Percentiles rank a stretch among this genome's conserved stretches.
phyloP scores from a whole-genome alignment of 805 yeast species.

The Yamadazyma paraphyllophila region DNA sequence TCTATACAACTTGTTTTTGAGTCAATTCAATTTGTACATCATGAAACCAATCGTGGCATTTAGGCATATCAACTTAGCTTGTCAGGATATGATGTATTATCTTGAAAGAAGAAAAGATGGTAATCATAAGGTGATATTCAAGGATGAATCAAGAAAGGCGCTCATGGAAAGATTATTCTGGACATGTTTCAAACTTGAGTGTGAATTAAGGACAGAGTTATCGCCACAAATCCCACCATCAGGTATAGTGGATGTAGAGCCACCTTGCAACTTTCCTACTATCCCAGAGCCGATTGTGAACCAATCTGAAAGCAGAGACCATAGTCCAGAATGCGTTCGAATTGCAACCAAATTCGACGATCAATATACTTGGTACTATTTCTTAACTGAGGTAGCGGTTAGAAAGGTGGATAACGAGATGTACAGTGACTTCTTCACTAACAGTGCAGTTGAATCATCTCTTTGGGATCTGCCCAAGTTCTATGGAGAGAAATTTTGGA shows the following conservation, averaged over 20 bases:
- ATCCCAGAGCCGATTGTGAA: conserved; percentile 25
- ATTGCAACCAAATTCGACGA: conserved; percentile 26
- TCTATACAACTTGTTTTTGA: conserved; percentile 13
- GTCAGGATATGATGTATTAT: conserved; percentile 30
- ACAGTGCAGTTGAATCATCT: conserved; percentile 9
- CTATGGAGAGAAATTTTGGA: conserved; percentile 23
- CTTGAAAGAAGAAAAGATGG: conserved; percentile 19
- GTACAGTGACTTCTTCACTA: conserved; percentile 31
- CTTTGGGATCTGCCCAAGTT: conserved; percentile 28
- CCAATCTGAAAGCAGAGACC: conserved; percentile 14
- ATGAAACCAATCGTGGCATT: conserved; percentile 28
- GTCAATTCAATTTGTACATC: conserved; percentile 27
- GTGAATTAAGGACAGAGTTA: conserved; percentile 33
- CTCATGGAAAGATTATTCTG: conserved; percentile 32
- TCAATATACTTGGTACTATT: conserved; percentile 37
- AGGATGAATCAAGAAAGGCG: conserved; percentile 12
- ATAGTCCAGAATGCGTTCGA: conserved; percentile 23
- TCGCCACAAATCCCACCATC: conserved; percentile 32
- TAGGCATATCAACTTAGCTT: conserved; percentile 22
- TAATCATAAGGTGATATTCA: conserved; percentile 4
- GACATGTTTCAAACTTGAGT: conserved; percentile 37
- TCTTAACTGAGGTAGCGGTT: conserved; percentile 39
- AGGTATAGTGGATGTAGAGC: conserved; percentile 29
- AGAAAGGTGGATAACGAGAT: conserved; percentile 38
- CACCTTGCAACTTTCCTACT: conserved; percentile 33